phyloP scores from a whole-genome alignment of 306 rosid species.

The Glycine soja region DNA sequence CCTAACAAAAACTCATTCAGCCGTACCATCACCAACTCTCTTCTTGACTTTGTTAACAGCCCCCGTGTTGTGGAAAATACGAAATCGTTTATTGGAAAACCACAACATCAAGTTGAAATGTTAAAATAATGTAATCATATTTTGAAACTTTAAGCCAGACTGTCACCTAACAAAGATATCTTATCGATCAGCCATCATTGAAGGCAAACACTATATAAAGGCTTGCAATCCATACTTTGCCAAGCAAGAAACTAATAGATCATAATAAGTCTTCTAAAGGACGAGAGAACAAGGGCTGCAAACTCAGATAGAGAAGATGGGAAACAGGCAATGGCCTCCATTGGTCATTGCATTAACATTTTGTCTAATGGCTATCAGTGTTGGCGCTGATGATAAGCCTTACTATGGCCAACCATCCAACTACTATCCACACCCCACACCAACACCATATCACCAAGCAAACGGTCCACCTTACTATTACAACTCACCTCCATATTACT shows the following conservation, averaged over 20 bases:
- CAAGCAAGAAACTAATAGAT: neutral
- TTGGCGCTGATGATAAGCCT: neutral
- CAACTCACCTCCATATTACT: neutral
- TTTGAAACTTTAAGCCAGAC: neutral
- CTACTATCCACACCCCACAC: neutral
- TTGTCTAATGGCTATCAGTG: neutral
- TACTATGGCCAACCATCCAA: slow-evolving; percentile 1
- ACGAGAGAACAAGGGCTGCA: too few species aligned
- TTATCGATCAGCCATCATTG: neutral
- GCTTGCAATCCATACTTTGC: neutral
- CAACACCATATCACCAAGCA: neutral
- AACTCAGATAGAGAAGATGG: neutral
- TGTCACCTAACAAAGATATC: neutral
- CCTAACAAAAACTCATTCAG: slow-evolving; percentile 12
- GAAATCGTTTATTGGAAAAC: neutral
- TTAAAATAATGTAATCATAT: slow-evolving; percentile 28
- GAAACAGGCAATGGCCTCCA: slow-evolving; percentile 36
- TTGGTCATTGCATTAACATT: neutral
- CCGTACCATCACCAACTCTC: slow-evolving; percentile 37
- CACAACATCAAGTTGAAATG: neutral
- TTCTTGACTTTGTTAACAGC: slow-evolving; percentile 39
- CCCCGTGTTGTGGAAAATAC: slow-evolving; percentile 24
- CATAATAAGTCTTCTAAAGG: neutral
- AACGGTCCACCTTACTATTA: neutral
- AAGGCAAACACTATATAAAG: slow-evolving; percentile 34